Percentiles rank a stretch among this genome's conserved stretches.
Evolutionary conservation across 129 eudicot genomes (phyloP).

Genomic region (Chrysanthemum lavandulifolium): DNA sequence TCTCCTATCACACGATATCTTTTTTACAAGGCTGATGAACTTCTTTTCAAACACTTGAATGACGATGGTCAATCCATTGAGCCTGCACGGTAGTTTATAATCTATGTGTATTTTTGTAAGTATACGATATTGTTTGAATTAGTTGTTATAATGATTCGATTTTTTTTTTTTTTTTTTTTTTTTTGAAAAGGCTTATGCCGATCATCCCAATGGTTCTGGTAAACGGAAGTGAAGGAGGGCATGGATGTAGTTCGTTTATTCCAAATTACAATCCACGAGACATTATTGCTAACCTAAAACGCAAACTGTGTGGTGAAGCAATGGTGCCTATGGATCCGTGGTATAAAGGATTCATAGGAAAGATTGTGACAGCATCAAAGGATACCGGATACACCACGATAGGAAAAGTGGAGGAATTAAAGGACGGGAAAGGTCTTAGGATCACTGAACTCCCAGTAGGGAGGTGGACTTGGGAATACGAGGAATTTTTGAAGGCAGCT

Average conservation of each 20-base stretch:
- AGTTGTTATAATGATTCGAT: background rate
- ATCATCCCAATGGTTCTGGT: conserved; percentile 80
- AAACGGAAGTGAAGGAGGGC: conserved; percentile 97
- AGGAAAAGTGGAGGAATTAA: too few species aligned
- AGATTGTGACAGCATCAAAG: too few species aligned
- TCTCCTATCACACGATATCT: conserved; percentile 58
- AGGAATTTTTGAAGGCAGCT: too few species aligned
- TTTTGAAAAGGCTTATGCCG: conserved; percentile 62
- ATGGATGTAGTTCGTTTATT: conserved; percentile 87
- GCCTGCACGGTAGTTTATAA: conserved; percentile 61
- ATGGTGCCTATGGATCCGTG: conserved; percentile 64
- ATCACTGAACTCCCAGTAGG: too few species aligned
- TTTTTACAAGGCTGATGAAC: conserved; percentile 78
- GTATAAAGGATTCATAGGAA: too few species aligned
- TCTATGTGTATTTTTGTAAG: background rate
- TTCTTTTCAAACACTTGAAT: conserved; percentile 64
- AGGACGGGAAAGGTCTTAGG: too few species aligned
- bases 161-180: background rate
- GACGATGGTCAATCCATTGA: conserved; percentile 89
- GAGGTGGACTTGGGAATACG: too few species aligned
- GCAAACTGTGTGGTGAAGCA: conserved; percentile 51
- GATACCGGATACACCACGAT: too few species aligned
- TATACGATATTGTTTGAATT: background rate
- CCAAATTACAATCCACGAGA: conserved; percentile 90
- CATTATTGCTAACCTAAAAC: conserved; percentile 68